Base-by-base conservation (phyloP, 768 basidiomycete species). In the Antrodiella citrinella region DNA sequence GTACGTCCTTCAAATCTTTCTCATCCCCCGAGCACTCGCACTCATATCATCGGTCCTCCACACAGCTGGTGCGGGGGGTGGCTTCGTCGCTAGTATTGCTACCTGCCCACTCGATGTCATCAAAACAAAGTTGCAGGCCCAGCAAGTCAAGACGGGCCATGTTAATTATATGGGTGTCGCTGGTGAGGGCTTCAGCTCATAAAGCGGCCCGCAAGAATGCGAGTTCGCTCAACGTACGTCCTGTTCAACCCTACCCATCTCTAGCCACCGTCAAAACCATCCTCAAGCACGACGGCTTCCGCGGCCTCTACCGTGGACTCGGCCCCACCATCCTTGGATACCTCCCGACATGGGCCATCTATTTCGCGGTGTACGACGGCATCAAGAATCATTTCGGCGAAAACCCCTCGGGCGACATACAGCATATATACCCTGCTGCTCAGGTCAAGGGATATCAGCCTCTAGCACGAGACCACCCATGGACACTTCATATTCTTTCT, bases 301-400 rank as follows among this genome's bases (percentile, higher is more conserved):
- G 86, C 49, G 96, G 96, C 12, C 73, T 97, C 53, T 99, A 99
- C 69, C 82, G 96, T 39, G 96, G 96, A n/a, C 77, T 99, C 18
- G 94, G 95, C 18, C 96, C 96, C 12, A 99, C 96, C 18, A 78
- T 99, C 50, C 76, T 94, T 5, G 96, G 96, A 12, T 98, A 99
- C 69, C 80, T 98, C 38, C 96, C 96, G 19, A 98, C 95, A 2
- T 98, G 94, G 96, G 96, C 93, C 21, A 98, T 98, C 59, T 98
- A 97, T 67, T 98, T 98, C 67, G 83, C 92, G 19, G 91, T 98
- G 21, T 98, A 98, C 69, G 96, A 99, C 69, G 82, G 87, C 52
- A 88, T 97, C 69, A 98, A 98, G 74, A 78, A 77, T 12, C 69
- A 73, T 44, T 87, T 91, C 62, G 89, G 91, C 19, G 81, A 82